Percentiles rank a stretch among this genome's conserved stretches.
Conservation (phyloP, 495 filamentous ascomycete species). For the Hypoxylon fragiforme region DNA sequence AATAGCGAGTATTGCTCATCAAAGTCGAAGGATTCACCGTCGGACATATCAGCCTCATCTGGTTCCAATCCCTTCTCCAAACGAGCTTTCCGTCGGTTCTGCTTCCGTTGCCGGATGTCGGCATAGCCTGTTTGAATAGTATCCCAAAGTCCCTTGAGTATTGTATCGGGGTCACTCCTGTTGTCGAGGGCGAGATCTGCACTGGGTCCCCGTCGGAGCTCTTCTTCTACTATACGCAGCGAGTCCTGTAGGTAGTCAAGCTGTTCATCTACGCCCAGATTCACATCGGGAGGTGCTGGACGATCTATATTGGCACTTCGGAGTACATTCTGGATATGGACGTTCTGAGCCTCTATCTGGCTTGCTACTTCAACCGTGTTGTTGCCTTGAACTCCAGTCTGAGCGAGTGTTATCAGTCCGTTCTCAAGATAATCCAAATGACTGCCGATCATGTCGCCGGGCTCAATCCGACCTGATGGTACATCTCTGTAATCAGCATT, state of each 20-base stretch:
- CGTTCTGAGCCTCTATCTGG: conserved; percentile 38
- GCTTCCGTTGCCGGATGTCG: conserved; percentile 57
- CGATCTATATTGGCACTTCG: conserved; percentile 27
- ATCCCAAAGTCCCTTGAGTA: conserved; percentile 72
- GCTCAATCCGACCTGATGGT: conserved; percentile 38
- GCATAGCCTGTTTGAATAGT: conserved; percentile 67
- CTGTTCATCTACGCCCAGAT: conserved; percentile 41
- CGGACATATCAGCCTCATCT: conserved; percentile 51
- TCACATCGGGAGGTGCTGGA: conserved; percentile 32
- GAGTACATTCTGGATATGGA: conserved; percentile 40
- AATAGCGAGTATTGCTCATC: conserved; percentile 66
- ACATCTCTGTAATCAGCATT: conserved; percentile 41
- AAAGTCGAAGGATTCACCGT: conserved; percentile 52
- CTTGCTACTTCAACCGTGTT: conserved; percentile 32
- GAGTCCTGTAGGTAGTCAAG: conserved; percentile 46
- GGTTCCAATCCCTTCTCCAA: conserved; percentile 46
- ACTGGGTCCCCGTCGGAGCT: conserved; percentile 37
- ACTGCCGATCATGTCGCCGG: conserved; percentile 46
- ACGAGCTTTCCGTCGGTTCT: conserved; percentile 51
- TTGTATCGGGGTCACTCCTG: conserved; percentile 57
- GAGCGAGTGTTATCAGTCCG: conserved; percentile 36
- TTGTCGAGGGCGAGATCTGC: conserved; percentile 37
- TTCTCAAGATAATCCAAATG: conserved; percentile 50
- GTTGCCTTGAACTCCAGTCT: conserved; percentile 35
- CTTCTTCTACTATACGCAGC: conserved; percentile 37